phyloP scores from a whole-genome alignment of 176 grass and related monocot species.

The Lolium multiflorum region DNA sequence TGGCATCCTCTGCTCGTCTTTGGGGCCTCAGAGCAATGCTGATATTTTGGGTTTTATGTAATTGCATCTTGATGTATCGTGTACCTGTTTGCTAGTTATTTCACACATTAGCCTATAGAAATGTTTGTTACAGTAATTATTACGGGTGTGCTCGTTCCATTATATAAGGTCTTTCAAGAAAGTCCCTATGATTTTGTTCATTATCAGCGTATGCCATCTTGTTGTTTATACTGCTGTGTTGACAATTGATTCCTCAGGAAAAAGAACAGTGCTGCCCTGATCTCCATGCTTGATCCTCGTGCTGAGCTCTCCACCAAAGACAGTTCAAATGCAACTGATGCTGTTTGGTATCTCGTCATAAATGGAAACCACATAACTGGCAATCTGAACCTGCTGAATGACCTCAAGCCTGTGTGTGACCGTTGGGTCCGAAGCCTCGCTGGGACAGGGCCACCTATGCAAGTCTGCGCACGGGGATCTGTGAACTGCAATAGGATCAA shows the following conservation, averaged over 20 bases:
- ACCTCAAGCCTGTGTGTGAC: slow-evolving; percentile 27
- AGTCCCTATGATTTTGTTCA: not conserved
- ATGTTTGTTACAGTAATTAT: not conserved
- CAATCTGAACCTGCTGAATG: slow-evolving; percentile 23
- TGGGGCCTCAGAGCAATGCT: not conserved
- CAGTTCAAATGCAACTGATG: slow-evolving; percentile 7
- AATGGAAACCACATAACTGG: slow-evolving; percentile 6
- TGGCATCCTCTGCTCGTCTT: not conserved
- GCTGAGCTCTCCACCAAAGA: not conserved
- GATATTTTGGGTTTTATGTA: not conserved
- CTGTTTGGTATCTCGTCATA: slow-evolving; percentile 8
- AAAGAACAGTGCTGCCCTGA: slow-evolving; percentile 13
- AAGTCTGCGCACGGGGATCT: slow-evolving; percentile 23
- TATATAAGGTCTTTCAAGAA: not conserved
- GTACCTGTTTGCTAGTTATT: not conserved
- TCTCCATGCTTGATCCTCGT: slow-evolving; percentile 12
- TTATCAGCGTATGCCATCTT: not conserved
- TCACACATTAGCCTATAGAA: not conserved
- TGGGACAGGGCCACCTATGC: not conserved
- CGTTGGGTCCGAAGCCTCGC: not conserved
- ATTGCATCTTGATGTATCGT: not conserved
- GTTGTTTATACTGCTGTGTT: not conserved
- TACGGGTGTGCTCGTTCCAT: not conserved
- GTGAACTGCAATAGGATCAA: not conserved
- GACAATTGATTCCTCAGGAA: not conserved